A percentile compares a stretch with the other conserved stretches of the same genome.
Conservation (phyloP, 345 rosid species). For the Reutealis trisperma region DNA sequence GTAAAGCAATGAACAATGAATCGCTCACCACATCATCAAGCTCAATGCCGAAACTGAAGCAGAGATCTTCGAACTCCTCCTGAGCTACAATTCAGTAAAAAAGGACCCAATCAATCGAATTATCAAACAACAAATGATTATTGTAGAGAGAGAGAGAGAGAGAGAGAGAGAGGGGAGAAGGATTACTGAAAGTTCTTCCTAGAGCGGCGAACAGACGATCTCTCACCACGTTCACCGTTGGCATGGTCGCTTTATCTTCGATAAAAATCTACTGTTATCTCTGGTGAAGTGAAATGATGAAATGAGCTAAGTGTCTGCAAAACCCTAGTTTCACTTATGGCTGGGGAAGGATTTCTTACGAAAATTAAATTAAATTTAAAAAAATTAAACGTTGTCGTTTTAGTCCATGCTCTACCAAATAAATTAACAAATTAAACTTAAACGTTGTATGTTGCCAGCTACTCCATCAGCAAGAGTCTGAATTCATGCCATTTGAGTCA, state of each 20-base stretch:
- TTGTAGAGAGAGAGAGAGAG: background rate
- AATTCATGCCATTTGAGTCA: no score
- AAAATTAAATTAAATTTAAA: no score
- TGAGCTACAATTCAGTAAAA: slow-evolving; percentile 40
- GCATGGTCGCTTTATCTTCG: slow-evolving; percentile 36
- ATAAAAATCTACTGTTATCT: background rate
- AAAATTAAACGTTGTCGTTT: no score
- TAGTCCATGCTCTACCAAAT: no score
- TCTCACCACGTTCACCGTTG: slow-evolving; percentile 79
- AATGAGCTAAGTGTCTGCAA: no score
- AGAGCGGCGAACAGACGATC: slow-evolving; percentile 71
- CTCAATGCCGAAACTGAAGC: slow-evolving; percentile 91
- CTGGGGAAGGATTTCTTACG: no score
- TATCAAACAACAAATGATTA: background rate
- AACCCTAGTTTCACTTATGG: no score
- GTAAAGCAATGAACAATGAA: background rate
- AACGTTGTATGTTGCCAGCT: no score
- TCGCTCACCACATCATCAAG: slow-evolving; percentile 88
- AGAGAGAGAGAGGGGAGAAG: background rate
- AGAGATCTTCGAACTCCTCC: slow-evolving; percentile 83
- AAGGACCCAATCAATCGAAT: background rate
- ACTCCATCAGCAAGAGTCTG: no score
- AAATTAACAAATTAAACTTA: no score
- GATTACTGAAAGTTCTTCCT: slow-evolving; percentile 65
- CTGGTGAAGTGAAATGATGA: background rate